Percentiles rank a stretch among this genome's conserved stretches.
Evolutionary conservation across 352 stramenopile genomes (phyloP).

Genomic region (Phytopythium ostracodes): DNA sequence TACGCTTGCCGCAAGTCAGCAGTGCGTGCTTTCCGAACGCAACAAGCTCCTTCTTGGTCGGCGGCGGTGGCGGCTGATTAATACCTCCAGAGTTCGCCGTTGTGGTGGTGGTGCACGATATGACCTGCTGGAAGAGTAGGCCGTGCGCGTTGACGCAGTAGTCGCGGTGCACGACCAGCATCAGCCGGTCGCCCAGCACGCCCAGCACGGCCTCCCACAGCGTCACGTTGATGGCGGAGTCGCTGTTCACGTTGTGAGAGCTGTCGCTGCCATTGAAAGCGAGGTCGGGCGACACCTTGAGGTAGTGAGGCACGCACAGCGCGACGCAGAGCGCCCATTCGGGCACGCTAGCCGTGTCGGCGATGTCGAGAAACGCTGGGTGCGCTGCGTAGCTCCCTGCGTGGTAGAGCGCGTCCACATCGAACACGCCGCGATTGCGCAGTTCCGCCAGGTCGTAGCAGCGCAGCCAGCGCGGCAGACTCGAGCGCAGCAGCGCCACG

Average conservation of each 20-base stretch:
- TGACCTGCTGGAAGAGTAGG: conserved; percentile 53
- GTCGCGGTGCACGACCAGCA: conserved; percentile 39
- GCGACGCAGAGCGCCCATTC: conserved; percentile 60
- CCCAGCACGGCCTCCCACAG: conserved; percentile 61
- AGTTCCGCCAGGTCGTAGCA: conserved; percentile 50
- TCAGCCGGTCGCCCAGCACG: conserved; percentile 41
- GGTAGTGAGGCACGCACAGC: conserved; percentile 44
- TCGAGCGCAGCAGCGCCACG: conserved; percentile 46
- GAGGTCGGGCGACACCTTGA: conserved; percentile 14
- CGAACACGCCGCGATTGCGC: conserved; percentile 44
- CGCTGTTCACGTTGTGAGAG: conserved; percentile 5
- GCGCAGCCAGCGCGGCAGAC: conserved; percentile 39
- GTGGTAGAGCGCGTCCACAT: conserved; percentile 32
- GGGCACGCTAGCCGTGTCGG: conserved; percentile 13
- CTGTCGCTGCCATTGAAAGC: not conserved
- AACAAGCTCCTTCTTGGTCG: conserved; percentile 40
- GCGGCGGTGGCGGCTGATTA: conserved; percentile 5
- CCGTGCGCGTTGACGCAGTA: conserved; percentile 51
- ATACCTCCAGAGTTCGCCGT: not conserved
- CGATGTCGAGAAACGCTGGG: conserved; percentile 17
- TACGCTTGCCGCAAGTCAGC: conserved; percentile 25
- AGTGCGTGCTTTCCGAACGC: conserved; percentile 46
- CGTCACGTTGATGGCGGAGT: conserved; percentile 12
- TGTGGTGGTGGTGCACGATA: conserved; percentile 15
- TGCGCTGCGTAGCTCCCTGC: conserved; percentile 24